phyloP scores from a whole-genome alignment of 2,329 filamentous ascomycete genomes.

The Leptographium flavum region DNA sequence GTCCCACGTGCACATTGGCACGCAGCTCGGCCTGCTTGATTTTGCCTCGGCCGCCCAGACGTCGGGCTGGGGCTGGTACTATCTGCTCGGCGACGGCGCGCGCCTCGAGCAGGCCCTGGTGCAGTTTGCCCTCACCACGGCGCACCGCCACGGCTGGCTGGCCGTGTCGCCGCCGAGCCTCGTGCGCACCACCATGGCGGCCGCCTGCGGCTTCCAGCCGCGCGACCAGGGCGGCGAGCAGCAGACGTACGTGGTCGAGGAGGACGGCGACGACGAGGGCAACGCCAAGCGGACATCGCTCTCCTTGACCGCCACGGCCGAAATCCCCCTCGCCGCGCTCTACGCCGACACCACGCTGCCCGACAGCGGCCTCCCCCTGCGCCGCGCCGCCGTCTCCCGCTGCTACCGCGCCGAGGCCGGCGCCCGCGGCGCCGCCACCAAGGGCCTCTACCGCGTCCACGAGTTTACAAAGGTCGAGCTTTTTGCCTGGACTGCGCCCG shows the following conservation, averaged over 20 bases:
- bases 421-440: slow-evolving; percentile 76
- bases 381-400: slow-evolving; percentile 71
- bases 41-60: slow-evolving; percentile 70
- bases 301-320: slow-evolving; percentile 74
- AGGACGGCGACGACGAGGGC: slow-evolving; percentile 29
- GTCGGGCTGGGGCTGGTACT: slow-evolving; percentile 97
- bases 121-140: slow-evolving; percentile 67
- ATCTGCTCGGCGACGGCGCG: slow-evolving; percentile 78
- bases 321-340: slow-evolving; percentile 89
- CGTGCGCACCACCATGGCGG: slow-evolving; percentile 81
- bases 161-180: slow-evolving; percentile 75
- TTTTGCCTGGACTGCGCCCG: slow-evolving; percentile 75
- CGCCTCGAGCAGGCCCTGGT: slow-evolving; percentile 90
- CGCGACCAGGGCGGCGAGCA: slow-evolving; percentile 82
- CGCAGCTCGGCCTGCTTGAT: slow-evolving; percentile 77
- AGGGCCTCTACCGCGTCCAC: slow-evolving; percentile 90
- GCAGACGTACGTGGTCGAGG: slow-evolving; percentile 73
- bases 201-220: slow-evolving; percentile 88
- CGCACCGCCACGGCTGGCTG: slow-evolving; percentile 61
- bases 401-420: slow-evolving; percentile 95
- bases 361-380: slow-evolving; percentile 51
- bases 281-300: slow-evolving; percentile 26
- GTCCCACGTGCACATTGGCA: slow-evolving; percentile 81
- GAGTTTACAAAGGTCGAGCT: slow-evolving; percentile 98
- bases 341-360: slow-evolving; percentile 58